Percentiles rank a stretch among this genome's conserved stretches.
Evolutionary conservation across 805 yeast genomes (phyloP).

Genomic region (Yarrowia yakushimensis): DNA sequence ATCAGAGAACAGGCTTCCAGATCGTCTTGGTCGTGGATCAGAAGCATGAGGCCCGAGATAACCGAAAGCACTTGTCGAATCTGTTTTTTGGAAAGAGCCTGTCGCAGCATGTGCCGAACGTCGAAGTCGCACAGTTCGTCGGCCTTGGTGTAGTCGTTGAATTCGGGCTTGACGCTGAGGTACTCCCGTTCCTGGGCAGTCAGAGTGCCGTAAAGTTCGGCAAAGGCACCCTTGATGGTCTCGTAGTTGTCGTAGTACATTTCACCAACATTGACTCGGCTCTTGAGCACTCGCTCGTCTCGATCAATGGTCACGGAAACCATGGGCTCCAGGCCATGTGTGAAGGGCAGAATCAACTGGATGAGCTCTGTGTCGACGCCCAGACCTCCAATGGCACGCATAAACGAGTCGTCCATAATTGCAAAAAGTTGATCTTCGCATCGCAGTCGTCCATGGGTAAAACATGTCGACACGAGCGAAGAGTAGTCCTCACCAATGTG

Average conservation of each 20-base stretch:
- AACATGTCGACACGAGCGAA: constrained; percentile 4
- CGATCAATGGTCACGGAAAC: constrained; percentile 11
- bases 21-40: constrained; percentile 39
- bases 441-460: constrained; percentile 10
- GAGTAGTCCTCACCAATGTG: constrained; percentile 9
- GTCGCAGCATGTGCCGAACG: constrained; percentile 14
- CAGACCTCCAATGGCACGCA: not conserved
- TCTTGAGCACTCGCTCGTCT: constrained; percentile 10
- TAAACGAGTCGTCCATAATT: constrained; percentile 9
- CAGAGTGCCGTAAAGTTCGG: constrained; percentile 16
- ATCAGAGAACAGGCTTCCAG: constrained; percentile 43
- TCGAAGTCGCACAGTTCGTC: constrained; percentile 16
- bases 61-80: constrained; percentile 38
- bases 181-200: constrained; percentile 11
- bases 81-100: constrained; percentile 10
- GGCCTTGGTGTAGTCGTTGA: constrained; percentile 5
- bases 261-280: constrained; percentile 13
- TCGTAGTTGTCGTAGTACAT: constrained; percentile 20
- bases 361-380: constrained; percentile 3
- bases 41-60: constrained; percentile 41
- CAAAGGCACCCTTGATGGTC: constrained; percentile 19
- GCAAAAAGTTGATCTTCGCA: constrained; percentile 15
- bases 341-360: not conserved
- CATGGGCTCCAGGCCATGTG: constrained; percentile 16
- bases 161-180: not conserved